A percentile compares a stretch with the other conserved stretches of the same genome.
phyloP scores from a whole-genome alignment of 495 filamentous ascomycete species.

The Ascodesmis nigricans region DNA sequence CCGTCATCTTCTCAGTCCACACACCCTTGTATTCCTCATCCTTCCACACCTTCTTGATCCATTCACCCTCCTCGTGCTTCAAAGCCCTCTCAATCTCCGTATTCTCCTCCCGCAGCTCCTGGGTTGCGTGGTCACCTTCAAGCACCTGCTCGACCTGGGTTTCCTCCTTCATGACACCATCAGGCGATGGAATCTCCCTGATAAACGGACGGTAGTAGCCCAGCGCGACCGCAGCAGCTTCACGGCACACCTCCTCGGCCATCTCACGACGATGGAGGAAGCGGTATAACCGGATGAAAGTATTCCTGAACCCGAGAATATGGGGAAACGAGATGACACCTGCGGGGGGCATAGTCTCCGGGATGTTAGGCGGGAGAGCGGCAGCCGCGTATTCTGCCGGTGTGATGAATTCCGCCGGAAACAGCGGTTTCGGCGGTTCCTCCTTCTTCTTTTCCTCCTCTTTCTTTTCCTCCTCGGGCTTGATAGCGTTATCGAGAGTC shows the following conservation, averaged over 20 bases:
- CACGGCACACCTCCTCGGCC: conserved; percentile 72
- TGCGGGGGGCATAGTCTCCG: conserved; percentile 39
- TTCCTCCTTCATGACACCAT: conserved; percentile 12
- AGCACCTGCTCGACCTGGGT: conserved; percentile 17
- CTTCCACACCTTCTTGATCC: conserved; percentile 62
- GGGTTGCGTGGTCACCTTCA: conserved; percentile 22
- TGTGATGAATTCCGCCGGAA: conserved; percentile 42
- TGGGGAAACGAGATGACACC: conserved; percentile 62
- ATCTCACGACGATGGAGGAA: conserved; percentile 70
- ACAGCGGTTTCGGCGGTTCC: conserved; percentile 30
- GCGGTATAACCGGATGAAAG: conserved; percentile 62
- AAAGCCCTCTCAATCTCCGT: conserved; percentile 53
- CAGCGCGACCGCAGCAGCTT: conserved; percentile 66
- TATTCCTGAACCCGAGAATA: conserved; percentile 82
- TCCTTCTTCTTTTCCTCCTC: conserved; percentile 11
- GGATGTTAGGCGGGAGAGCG: conserved; percentile 35
- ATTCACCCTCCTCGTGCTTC: conserved; percentile 57
- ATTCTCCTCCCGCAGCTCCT: conserved; percentile 18
- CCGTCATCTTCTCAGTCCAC: conserved; percentile 56
- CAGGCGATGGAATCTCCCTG: conserved; percentile 8
- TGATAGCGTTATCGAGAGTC: conserved; percentile 1
- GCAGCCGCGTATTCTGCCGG: conserved; percentile 43
- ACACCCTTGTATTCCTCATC: conserved; percentile 23
- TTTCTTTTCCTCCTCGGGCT: conserved; percentile 2
- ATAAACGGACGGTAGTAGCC: conserved; percentile 34